These are phyloP conservation scores for Afroboletus lepidellus DNA, from an alignment of 1,284 basidiomycete genomes.

Conservation along the genomic window DNA sequence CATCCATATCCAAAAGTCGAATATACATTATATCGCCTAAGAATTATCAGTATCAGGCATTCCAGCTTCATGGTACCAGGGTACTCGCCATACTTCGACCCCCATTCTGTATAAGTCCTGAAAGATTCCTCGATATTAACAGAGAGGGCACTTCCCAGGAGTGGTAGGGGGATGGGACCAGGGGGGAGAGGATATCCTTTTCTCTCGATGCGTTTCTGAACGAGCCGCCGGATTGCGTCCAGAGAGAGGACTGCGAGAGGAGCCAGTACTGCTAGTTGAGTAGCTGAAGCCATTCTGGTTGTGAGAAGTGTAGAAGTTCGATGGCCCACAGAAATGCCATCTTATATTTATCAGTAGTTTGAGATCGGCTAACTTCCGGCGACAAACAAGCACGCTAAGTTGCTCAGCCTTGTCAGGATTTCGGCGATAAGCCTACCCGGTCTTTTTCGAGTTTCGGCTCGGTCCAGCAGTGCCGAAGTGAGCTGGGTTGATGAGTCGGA, in stretches of 20 bases:
- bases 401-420: too few relatives aligned
- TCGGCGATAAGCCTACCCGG: too few relatives aligned
- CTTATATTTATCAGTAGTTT: constrained; percentile 6
- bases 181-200: constrained; percentile 17
- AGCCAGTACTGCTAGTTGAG: constrained; percentile 3
- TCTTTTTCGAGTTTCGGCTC: too few relatives aligned
- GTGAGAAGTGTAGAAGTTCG: neutral
- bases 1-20: constrained; percentile 20
- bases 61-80: neutral
- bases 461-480: too few relatives aligned
- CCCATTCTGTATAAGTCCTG: constrained; percentile 22
- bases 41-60: neutral
- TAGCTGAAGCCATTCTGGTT: constrained; percentile 9
- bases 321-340: neutral
- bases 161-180: constrained; percentile 15
- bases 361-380: neutral
- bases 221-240: neutral
- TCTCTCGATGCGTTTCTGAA: constrained; percentile 9
- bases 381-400: too few relatives aligned
- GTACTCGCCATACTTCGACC: constrained; percentile 18
- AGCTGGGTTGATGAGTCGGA: too few relatives aligned
- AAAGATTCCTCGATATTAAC: constrained; percentile 13
- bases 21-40: constrained; percentile 25
- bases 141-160: constrained; percentile 19
- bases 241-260: neutral